Conservation (phyloP, 257 asterid species). For the Schizonepeta tenuifolia region DNA sequence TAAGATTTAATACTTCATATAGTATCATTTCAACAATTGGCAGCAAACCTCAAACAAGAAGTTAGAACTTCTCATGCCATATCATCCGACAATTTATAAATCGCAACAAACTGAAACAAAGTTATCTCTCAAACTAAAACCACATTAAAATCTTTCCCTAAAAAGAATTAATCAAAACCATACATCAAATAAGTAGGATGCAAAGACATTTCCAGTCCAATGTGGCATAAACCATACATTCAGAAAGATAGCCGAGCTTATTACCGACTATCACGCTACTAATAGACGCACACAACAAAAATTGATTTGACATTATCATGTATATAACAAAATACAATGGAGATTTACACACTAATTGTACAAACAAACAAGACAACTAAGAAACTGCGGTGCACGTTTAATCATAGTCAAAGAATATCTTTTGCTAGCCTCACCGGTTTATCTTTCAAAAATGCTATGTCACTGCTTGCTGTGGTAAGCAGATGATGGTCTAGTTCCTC, state of each 20-base stretch:
- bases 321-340: conserved; percentile 20
- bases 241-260: conserved; percentile 12
- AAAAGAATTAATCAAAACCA: neutral
- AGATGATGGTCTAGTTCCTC: conserved; percentile 77
- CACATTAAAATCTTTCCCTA: neutral
- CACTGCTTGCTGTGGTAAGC: conserved; percentile 59
- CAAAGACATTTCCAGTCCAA: conserved; percentile 7
- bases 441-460: conserved; percentile 74
- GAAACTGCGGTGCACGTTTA: conserved; percentile 2
- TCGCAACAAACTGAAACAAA: neutral
- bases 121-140: neutral
- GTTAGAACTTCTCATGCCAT: no score
- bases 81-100: neutral
- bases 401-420: conserved; percentile 56
- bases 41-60: no score
- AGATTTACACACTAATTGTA: conserved; percentile 37
- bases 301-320: conserved; percentile 27
- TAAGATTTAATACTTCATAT: no score
- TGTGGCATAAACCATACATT: neutral
- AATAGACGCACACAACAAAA: conserved; percentile 28
- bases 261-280: conserved; percentile 1
- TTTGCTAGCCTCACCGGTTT: conserved; percentile 75
- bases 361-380: conserved; percentile 35
- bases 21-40: no score
- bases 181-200: conserved; percentile 11